Evolutionary conservation across 768 basidiomycete genomes (phyloP), one percentile per base, ranked within the genome.

Genomic region (Russula olivacea): DNA sequence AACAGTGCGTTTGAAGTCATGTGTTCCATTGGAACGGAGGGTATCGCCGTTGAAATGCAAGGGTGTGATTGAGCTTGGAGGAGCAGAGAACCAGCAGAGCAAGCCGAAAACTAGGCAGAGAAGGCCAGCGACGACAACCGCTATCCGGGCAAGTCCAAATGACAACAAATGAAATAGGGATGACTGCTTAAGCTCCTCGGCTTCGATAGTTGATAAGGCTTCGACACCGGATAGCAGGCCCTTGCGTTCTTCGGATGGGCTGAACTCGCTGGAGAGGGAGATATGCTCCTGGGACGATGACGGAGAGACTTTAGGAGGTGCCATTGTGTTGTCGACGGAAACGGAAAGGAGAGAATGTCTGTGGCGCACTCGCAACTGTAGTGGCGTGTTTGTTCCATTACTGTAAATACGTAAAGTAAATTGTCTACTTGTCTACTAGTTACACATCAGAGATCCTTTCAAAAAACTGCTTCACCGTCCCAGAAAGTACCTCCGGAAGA

Each of bases 401-500:
- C 28, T 28, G 28, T 21, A 19, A 21, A 47, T 38, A 38, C 38
- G 38, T 38, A 38, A 12, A 1, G 12, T 38, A 15, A 2, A 28
- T n/a, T n/a, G n/a, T n/a, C n/a, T n/a, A n/a, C n/a, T n/a, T n/a
- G 28, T 28, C 2, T 4, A 40, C 5, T 40, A 49, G 7, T 86
- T 63, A 63, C 21, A 54, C 82, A 68, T 89, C 91, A 10, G 88
- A 87, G 58, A 91, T 81, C 59, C 87, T 81, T 72, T 93, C 90
- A 67, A 93, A 93, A 72, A 93, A 99, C 73, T 98, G 94, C 70
- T 90, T 88, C 63, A 99, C 75, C 2, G 93, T 97, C 52, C 86
- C 85, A 23, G 90, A 81, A 67, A 99, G 76, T 14, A 97, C 91
- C 59, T 94, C 90, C 3, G 97, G 96, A 41, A 99, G 76, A 19